These are phyloP conservation scores for Shiraia sp. DNA, from an alignment of 2,329 filamentous ascomycete species.

Conservation along the genomic window DNA sequence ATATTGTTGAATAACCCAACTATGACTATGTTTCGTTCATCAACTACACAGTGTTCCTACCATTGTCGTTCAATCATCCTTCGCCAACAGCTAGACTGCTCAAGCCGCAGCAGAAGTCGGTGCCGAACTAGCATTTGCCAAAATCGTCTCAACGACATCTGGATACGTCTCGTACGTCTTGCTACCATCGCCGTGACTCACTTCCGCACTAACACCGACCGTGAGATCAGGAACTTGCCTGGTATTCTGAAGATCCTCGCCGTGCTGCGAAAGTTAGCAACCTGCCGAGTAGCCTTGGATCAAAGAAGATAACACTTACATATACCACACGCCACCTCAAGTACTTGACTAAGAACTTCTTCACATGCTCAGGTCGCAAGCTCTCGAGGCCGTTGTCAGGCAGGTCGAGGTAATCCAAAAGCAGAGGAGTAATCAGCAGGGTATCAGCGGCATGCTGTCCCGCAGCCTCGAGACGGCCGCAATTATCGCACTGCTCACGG, in stretches of 20 bases:
- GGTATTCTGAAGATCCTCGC: neutral
- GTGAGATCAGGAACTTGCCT: neutral
- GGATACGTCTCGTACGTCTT: neutral
- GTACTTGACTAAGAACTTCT: neutral
- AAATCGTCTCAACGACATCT: neutral
- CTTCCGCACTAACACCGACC: neutral
- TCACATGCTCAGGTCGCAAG: neutral
- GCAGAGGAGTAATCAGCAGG: neutral
- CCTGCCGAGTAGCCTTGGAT: no score
- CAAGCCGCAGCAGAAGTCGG: neutral
- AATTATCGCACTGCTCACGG: neutral
- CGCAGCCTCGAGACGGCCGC: neutral
- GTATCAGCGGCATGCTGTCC: neutral
- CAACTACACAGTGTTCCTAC: no score
- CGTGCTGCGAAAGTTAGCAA: neutral
- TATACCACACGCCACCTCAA: neutral
- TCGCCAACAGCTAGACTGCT: no score
- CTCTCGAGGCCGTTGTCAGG: neutral
- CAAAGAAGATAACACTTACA: neutral
- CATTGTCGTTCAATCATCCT: no score
- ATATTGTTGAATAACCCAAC: no score
- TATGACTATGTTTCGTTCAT: no score
- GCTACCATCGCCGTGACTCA: neutral
- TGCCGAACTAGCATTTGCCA: neutral
- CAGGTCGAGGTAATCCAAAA: neutral